Conservation (phyloP, 768 basidiomycete species). For the Melanogaster broomeanus region DNA sequence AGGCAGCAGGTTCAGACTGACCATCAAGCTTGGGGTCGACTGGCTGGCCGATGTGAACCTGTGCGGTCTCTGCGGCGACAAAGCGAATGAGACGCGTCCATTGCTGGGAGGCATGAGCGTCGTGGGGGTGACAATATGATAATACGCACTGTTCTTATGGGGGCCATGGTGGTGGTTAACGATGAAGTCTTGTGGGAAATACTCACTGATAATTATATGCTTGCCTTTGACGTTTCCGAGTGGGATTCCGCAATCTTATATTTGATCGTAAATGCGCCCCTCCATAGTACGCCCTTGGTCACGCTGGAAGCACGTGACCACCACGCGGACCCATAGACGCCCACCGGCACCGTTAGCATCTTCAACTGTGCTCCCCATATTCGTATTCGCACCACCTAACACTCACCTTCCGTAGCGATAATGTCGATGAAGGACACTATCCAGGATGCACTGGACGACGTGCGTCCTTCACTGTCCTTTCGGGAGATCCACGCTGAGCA, state of each 20-base stretch:
- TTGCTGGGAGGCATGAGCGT: constrained; percentile 17
- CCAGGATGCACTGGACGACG: constrained; percentile 69
- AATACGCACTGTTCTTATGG: constrained; percentile 54
- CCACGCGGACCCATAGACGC: constrained; percentile 18
- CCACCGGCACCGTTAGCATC: no score
- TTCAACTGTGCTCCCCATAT: not conserved
- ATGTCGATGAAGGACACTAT: constrained; percentile 46
- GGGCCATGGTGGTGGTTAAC: constrained; percentile 49
- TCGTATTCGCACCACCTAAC: not conserved
- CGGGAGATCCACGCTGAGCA: constrained; percentile 8
- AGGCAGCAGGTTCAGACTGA: constrained; percentile 23
- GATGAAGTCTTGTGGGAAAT: constrained; percentile 5
- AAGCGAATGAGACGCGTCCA: constrained; percentile 87
- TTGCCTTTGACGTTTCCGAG: no score
- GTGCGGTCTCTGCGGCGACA: constrained; percentile 70
- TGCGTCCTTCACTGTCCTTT: constrained; percentile 34
- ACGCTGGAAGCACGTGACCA: constrained; percentile 31
- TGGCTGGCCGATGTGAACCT: constrained; percentile 78
- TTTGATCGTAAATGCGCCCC: constrained; percentile 9
- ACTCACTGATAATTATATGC: constrained; percentile 4
- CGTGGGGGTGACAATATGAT: not conserved
- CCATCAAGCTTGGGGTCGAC: constrained; percentile 68
- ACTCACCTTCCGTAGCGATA: not conserved
- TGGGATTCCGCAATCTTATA: no score
- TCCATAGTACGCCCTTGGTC: constrained; percentile 17